Evolutionary conservation across 1,284 basidiomycete genomes (phyloP), one percentile per base, ranked within the genome.

Genomic region (Melampsora abietis-canadensis): DNA sequence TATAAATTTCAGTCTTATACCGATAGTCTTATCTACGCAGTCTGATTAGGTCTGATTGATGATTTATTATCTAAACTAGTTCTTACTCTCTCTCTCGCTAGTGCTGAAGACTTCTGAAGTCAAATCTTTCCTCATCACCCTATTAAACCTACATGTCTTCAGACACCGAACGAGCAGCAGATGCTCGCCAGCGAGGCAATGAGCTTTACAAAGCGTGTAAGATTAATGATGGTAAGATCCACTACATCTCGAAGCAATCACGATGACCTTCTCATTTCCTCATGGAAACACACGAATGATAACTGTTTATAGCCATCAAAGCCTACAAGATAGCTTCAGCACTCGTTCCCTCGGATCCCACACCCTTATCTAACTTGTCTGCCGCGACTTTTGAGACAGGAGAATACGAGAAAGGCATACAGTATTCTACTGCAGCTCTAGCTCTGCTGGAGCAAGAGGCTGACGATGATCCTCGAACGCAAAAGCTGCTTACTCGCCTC

Each of bases 71-170:
- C n/a, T n/a, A n/a, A n/a, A n/a, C n/a, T n/a, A n/a, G n/a, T n/a
- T n/a, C n/a, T n/a, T n/a, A n/a, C n/a, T n/a, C n/a, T n/a, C n/a
- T n/a, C n/a, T n/a, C n/a, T n/a, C n/a, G n/a, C n/a, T n/a, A n/a
- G n/a, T n/a, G n/a, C n/a, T n/a, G n/a, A n/a, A n/a, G n/a, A n/a
- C n/a, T n/a, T n/a, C n/a, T n/a, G n/a, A n/a, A n/a, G n/a, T n/a
- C n/a, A n/a, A n/a, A n/a, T n/a, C n/a, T n/a, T n/a, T n/a, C n/a
- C n/a, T n/a, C n/a, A n/a, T n/a, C n/a, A n/a, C n/a, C n/a, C n/a
- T n/a, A n/a, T n/a, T n/a, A n/a, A n/a, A n/a, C n/a, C n/a, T n/a
- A 54, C 15, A 54, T 54, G 48, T 54, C 48, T 5, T 54, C 48
- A 5, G 19, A 54, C 48, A 24, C 48, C 48, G 24, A 54, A 54